Conservation (phyloP, 1,139 yeast species). For the Arxiozyma bovina region DNA sequence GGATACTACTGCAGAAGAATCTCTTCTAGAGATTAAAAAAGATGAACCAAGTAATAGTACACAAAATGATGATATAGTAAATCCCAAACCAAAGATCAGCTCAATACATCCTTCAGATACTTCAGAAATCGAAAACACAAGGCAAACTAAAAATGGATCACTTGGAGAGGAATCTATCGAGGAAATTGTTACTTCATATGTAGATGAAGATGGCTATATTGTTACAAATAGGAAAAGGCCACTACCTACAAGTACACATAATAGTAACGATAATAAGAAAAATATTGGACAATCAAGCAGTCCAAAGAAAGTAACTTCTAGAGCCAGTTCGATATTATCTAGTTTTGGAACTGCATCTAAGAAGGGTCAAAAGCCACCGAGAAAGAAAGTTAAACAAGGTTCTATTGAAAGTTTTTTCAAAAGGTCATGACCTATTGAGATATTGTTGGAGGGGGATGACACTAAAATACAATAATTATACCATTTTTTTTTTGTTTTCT, state of each 20-base stretch:
- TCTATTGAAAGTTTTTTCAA: conserved; percentile 28
- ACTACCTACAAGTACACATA: conserved; percentile 4
- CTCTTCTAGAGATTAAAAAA: conserved; percentile 16
- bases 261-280: not conserved
- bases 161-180: conserved; percentile 9
- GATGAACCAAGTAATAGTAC: not conserved
- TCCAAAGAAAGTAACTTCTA: conserved; percentile 3
- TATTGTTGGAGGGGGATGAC: not conserved
- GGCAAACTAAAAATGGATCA: conserved; percentile 3
- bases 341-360: not conserved
- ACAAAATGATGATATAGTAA: not conserved
- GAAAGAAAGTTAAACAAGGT: conserved; percentile 21
- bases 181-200: conserved; percentile 13
- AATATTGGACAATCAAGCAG: conserved; percentile 6
- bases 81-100: not conserved
- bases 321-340: conserved; percentile 4
- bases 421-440: conserved; percentile 8
- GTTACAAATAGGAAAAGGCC: conserved; percentile 21
- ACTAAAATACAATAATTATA: too few relatives aligned
- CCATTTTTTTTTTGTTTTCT: too few relatives aligned
- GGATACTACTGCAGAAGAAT: conserved; percentile 30
- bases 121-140: not conserved
- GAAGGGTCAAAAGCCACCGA: not conserved
- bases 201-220: conserved; percentile 30
- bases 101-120: not conserved